These are phyloP conservation scores for Aspergillus campestris DNA, from an alignment of 495 filamentous ascomycete species.

Conservation along the genomic window DNA sequence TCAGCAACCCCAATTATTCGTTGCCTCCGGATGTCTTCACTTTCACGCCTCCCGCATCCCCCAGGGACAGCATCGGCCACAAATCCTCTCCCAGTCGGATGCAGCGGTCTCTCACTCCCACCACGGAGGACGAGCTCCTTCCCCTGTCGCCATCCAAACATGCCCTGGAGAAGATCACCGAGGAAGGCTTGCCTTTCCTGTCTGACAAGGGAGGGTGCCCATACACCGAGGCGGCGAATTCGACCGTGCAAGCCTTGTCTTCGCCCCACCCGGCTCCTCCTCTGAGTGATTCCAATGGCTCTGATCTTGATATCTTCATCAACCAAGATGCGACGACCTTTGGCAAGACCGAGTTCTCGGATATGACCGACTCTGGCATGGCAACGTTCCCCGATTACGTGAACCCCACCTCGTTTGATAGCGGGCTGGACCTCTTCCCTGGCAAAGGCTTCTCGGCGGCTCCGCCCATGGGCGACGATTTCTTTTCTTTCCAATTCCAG, in stretches of 20 bases:
- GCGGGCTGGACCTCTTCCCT: conserved; percentile 27
- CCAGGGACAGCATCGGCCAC: conserved; percentile 33
- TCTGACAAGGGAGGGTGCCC: conserved; percentile 22
- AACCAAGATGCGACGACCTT: conserved; percentile 29
- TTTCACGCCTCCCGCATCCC: conserved; percentile 43
- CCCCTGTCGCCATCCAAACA: conserved; percentile 24
- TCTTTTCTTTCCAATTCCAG: conserved; percentile 29
- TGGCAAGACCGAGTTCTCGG: conserved; percentile 23
- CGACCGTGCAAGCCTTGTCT: conserved; percentile 25
- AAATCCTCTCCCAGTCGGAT: conserved; percentile 37
- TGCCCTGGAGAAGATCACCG: conserved; percentile 14
- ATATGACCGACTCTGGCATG: conserved; percentile 21
- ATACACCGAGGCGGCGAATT: conserved; percentile 23
- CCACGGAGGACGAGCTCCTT: conserved; percentile 35
- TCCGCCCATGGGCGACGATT: conserved; percentile 24
- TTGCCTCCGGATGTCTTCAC: conserved; percentile 35
- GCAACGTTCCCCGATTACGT: conserved; percentile 27
- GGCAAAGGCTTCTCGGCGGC: conserved; percentile 28
- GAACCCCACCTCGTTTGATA: conserved; percentile 23
- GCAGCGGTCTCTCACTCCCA: conserved; percentile 37
- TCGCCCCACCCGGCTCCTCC: conserved; percentile 35
- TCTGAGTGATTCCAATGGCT: conserved; percentile 29
- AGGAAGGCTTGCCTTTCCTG: conserved; percentile 18
- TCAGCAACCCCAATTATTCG: conserved; percentile 33
- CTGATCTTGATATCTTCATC: conserved; percentile 42